A percentile compares a stretch with the other conserved stretches of the same genome.
Evolutionary conservation across 1,139 yeast genomes (phyloP).

Genomic region (Geotrichum cucujoidarum): DNA sequence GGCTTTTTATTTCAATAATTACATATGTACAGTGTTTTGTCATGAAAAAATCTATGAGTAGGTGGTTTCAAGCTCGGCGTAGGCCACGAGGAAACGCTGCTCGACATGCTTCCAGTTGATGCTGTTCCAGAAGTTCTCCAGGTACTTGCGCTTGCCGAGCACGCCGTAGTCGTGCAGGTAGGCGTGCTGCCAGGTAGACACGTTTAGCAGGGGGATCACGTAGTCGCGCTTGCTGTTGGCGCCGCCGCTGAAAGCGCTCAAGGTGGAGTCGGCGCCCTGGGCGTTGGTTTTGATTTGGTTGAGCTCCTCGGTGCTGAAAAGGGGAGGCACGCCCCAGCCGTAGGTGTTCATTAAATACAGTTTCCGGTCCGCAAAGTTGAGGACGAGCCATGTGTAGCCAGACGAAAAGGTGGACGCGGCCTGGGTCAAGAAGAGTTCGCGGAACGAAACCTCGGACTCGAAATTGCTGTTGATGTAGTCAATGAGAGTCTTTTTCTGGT

Average conservation of each 20-base stretch:
- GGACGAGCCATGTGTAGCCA: conserved; percentile 88
- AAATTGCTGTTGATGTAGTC: conserved; percentile 28
- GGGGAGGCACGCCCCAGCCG: conserved; percentile 89
- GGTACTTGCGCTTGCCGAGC: conserved; percentile 67
- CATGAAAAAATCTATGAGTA: conserved; percentile 2
- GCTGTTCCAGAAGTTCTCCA: conserved; percentile 70
- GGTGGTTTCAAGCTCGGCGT: conserved; percentile 8
- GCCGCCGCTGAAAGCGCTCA: background rate
- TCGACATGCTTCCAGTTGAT: conserved; percentile 80
- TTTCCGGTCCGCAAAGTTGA: conserved; percentile 44
- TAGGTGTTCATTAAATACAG: conserved; percentile 64
- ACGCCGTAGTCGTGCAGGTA: conserved; percentile 83
- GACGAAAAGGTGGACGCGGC: conserved; percentile 64
- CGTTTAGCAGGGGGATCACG: conserved; percentile 62
- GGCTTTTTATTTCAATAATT: too few relatives aligned
- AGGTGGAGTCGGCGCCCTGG: background rate
- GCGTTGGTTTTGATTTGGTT: conserved; percentile 2
- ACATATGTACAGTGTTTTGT: conserved; percentile 3
- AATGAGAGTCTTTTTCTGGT: conserved; percentile 4
- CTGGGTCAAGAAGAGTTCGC: conserved; percentile 50
- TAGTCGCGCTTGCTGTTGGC: conserved; percentile 7
- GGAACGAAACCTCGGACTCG: conserved; percentile 48
- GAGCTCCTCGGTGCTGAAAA: conserved; percentile 51
- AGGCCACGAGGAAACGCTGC: conserved; percentile 21
- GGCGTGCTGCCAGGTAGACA: conserved; percentile 85